Evolutionary conservation across 495 filamentous ascomycete species (phyloP).

Genomic region (Acidomyces sp.): DNA sequence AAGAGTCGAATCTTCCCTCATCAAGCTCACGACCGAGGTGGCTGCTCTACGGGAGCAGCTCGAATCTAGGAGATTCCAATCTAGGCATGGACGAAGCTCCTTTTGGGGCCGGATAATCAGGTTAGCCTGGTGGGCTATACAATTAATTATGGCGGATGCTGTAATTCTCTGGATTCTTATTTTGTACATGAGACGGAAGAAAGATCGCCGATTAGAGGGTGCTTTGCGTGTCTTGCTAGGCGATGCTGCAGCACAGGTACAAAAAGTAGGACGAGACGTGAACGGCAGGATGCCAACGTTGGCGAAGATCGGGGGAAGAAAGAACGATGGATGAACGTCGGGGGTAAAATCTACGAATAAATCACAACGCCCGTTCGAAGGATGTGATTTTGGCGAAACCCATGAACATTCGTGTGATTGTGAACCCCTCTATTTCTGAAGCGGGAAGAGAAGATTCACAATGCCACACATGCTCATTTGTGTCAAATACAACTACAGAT

Average conservation of each 20-base stretch:
- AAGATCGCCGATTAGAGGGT: constrained; percentile 64
- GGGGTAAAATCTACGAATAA: too few species aligned
- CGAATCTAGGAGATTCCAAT: constrained; percentile 48
- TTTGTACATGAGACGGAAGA: constrained; percentile 65
- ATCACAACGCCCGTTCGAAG: too few species aligned
- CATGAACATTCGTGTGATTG: too few species aligned
- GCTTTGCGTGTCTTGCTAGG: constrained; percentile 54
- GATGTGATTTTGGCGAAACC: too few species aligned
- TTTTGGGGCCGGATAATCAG: constrained; percentile 60
- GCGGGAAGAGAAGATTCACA: too few species aligned
- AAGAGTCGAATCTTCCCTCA: constrained; percentile 73
- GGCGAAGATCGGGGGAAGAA: too few species aligned
- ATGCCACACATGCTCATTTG: too few species aligned
- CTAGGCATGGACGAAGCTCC: constrained; percentile 34
- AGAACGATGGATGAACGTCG: too few species aligned
- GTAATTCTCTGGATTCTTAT: constrained; percentile 55
- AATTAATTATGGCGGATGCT: constrained; percentile 61
- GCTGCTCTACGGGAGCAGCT: constrained; percentile 90
- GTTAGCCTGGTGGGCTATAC: constrained; percentile 53
- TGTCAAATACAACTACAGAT: too few species aligned
- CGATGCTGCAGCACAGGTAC: constrained; percentile 31
- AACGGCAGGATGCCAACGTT: constrained; percentile 18
- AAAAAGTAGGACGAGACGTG: constrained; percentile 24
- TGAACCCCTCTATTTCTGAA: too few species aligned
- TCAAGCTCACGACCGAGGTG: constrained; percentile 83